These are phyloP conservation scores for Pezicula carpinea DNA, from an alignment of 2,329 filamentous ascomycete genomes.

Conservation along the genomic window DNA sequence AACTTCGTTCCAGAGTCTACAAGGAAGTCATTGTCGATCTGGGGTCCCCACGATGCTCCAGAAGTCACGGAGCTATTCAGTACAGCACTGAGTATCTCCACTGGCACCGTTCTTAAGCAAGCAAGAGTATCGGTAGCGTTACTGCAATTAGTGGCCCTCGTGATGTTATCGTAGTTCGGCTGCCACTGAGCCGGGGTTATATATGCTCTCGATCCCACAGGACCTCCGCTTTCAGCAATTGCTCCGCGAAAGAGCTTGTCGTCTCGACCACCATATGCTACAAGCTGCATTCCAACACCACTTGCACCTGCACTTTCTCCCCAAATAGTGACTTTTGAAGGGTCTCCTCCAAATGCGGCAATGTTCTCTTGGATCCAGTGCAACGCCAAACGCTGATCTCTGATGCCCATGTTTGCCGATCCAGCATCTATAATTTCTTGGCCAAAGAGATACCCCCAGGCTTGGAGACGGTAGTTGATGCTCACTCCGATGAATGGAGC, in stretches of 20 bases:
- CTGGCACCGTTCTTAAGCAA: conserved; percentile 33
- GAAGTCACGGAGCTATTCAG: conserved; percentile 36
- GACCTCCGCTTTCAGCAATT: conserved; percentile 44
- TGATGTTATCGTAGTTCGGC: conserved; percentile 30
- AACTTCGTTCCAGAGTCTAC: conserved; percentile 45
- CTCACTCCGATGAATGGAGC: conserved; percentile 41
- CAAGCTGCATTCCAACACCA: conserved; percentile 39
- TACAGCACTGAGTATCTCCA: conserved; percentile 36
- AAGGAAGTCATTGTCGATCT: conserved; percentile 54
- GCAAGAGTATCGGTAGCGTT: conserved; percentile 9
- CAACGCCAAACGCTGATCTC: conserved; percentile 36
- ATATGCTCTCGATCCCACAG: conserved; percentile 16
- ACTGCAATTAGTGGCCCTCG: conserved; percentile 26
- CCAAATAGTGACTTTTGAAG: conserved; percentile 36
- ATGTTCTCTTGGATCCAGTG: conserved; percentile 41
- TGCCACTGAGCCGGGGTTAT: conserved; percentile 11
- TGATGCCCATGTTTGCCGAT: conserved; percentile 39
- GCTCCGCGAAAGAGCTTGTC: conserved; percentile 49
- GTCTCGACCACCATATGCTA: conserved; percentile 43
- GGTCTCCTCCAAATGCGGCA: conserved; percentile 36
- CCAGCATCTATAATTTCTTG: conserved; percentile 35
- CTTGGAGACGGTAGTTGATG: conserved; percentile 40
- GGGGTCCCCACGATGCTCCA: conserved; percentile 33
- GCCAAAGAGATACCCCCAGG: conserved; percentile 41
- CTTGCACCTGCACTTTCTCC: conserved; percentile 39